A percentile compares a stretch with the other conserved stretches of the same genome.
These are phyloP conservation scores for Kodamaea kaohsiungensis DNA, from an alignment of 805 yeast genomes.

Conservation along the genomic window DNA sequence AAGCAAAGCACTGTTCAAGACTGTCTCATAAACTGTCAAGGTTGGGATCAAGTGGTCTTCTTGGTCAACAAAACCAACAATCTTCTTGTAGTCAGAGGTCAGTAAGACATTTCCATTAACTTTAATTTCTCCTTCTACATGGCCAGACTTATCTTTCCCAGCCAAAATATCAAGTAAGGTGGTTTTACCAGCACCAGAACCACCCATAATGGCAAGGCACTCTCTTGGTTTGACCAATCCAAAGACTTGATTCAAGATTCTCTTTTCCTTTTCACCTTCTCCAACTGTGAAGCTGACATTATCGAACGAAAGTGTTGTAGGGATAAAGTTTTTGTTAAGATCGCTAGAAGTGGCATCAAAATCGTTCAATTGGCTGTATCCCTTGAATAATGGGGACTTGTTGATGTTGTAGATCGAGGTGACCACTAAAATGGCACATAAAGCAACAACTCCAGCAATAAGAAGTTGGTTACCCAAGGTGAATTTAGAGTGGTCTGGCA, in stretches of 20 bases:
- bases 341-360: slow-evolving; percentile 37
- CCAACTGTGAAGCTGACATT: slow-evolving; percentile 59
- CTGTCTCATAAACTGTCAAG: slow-evolving; percentile 93
- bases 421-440: slow-evolving; percentile 43
- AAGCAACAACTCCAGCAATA: slow-evolving; percentile 44
- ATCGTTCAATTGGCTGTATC: slow-evolving; percentile 28
- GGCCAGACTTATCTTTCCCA: slow-evolving; percentile 80
- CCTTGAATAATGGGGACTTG: slow-evolving; percentile 61
- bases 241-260: slow-evolving; percentile 61
- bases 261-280: slow-evolving; percentile 38
- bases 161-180: slow-evolving; percentile 91
- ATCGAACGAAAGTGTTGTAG: slow-evolving; percentile 76
- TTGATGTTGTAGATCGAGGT: slow-evolving; percentile 50
- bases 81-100: slow-evolving; percentile 53
- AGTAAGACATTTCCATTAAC: slow-evolving; percentile 67
- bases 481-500: slow-evolving; percentile 55
- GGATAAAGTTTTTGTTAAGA: slow-evolving; percentile 55
- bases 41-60: slow-evolving; percentile 91
- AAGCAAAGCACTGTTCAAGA: slow-evolving; percentile 84
- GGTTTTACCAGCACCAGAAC: slow-evolving; percentile 98
- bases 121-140: slow-evolving; percentile 61
- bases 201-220: slow-evolving; percentile 95
- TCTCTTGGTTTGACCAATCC: slow-evolving; percentile 87
- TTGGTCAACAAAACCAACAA: slow-evolving; percentile 94
- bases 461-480: slow-evolving; percentile 49